Evolutionary conservation across 73 alveolate genomes (phyloP).

Genomic region (Tetrahymena elliotti): DNA sequence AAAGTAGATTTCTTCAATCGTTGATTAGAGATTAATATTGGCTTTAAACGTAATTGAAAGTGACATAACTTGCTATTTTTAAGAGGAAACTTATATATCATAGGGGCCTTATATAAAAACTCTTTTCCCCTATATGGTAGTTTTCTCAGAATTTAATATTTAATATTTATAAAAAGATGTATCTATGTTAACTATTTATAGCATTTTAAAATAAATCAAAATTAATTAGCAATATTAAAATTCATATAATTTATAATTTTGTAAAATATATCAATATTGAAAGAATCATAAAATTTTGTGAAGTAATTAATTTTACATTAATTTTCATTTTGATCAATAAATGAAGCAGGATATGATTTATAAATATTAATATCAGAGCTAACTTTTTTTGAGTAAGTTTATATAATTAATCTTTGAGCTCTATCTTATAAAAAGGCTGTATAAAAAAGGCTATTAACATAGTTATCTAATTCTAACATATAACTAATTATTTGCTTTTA

Average conservation of each 20-base stretch:
- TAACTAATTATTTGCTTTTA: background rate
- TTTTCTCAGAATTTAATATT: background rate
- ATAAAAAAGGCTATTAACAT: background rate
- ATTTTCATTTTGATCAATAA: background rate
- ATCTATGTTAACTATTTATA: background rate
- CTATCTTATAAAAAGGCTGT: background rate
- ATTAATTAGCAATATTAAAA: background rate
- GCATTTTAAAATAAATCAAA: too few relatives aligned
- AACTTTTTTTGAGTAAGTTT: background rate
- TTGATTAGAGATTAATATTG: background rate
- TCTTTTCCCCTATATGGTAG: background rate
- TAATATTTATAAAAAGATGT: background rate
- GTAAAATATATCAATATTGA: too few relatives aligned
- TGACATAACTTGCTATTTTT: background rate
- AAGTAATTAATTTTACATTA: background rate
- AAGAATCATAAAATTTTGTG: too few relatives aligned
- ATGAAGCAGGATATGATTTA: background rate
- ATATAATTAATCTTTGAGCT: background rate
- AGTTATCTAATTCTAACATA: background rate
- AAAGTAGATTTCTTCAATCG: background rate
- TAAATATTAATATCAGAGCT: background rate
- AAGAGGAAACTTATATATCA: background rate
- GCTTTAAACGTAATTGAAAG: background rate
- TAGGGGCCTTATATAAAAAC: background rate
- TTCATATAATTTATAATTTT: too few relatives aligned